Evolutionary conservation across 2,329 filamentous ascomycete genomes (phyloP).

Genomic region (Trichothecium roseum): DNA sequence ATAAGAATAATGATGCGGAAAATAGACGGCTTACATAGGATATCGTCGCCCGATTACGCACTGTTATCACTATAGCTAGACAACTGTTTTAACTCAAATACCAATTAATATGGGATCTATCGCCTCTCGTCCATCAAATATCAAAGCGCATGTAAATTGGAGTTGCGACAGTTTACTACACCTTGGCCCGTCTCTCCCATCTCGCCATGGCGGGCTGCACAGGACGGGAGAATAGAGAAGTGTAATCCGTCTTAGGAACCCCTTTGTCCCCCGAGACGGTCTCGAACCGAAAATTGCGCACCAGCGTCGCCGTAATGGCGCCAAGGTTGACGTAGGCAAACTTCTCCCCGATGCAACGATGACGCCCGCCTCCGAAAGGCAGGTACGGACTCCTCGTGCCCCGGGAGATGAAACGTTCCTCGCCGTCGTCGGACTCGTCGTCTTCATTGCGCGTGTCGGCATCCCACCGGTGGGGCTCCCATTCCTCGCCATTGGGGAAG

Average conservation of each 20-base stretch:
- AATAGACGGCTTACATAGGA: no score
- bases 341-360: slow-evolving; percentile 67
- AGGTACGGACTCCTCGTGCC: slow-evolving; percentile 35
- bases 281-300: slow-evolving; percentile 49
- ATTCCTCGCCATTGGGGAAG: slow-evolving; percentile 34
- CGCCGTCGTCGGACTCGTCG: slow-evolving; percentile 10
- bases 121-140: no score
- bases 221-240: slow-evolving; percentile 32
- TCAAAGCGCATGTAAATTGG: no score
- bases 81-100: no score
- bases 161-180: slow-evolving; percentile 5
- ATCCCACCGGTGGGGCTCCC: slow-evolving; percentile 21
- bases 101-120: no score
- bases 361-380: slow-evolving; percentile 63
- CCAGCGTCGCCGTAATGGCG: slow-evolving; percentile 52
- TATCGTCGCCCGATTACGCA: no score
- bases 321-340: slow-evolving; percentile 63
- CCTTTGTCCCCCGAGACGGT: slow-evolving; percentile 43
- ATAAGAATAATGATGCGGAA: no score
- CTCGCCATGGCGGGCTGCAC: slow-evolving; percentile 18
- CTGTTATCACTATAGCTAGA: no score
- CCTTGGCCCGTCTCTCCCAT: slow-evolving; percentile 19
- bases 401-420: slow-evolving; percentile 15
- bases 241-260: slow-evolving; percentile 57
- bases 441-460: slow-evolving; percentile 4